phyloP scores from a whole-genome alignment of 768 basidiomycete species.

The Rhodotorula sphaerocarpa region DNA sequence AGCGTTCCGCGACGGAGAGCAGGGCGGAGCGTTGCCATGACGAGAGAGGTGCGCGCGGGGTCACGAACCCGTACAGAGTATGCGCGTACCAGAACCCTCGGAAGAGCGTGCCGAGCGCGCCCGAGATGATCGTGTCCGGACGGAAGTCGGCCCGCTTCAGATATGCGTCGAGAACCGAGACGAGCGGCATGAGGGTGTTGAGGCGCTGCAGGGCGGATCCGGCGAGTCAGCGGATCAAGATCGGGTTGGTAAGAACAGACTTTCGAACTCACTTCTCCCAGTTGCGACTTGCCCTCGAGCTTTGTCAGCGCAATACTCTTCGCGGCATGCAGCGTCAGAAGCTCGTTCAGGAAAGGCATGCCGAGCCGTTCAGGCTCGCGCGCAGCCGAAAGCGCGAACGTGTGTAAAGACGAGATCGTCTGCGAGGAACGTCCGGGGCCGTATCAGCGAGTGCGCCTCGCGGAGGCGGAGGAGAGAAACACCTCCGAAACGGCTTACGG shows the following conservation, averaged over 20 bases:
- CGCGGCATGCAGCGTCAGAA: conserved; percentile 33
- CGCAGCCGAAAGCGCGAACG: not conserved
- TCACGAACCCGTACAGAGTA: conserved; percentile 71
- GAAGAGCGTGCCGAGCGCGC: conserved; percentile 64
- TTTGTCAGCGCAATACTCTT: not conserved
- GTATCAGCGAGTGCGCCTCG: too few species aligned
- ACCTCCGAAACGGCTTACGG: too few species aligned
- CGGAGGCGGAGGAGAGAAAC: not conserved
- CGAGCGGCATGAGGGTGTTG: conserved; percentile 73
- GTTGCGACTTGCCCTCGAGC: not conserved
- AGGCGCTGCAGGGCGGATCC: conserved; percentile 50
- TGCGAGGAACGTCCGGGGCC: not conserved
- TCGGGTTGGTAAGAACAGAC: not conserved
- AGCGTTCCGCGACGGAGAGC: not conserved
- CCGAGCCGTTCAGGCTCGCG: conserved; percentile 2
- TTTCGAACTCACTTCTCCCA: not conserved
- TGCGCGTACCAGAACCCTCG: conserved; percentile 92
- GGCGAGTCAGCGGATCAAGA: not conserved
- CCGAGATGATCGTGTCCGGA: conserved; percentile 53
- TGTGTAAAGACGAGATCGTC: not conserved
- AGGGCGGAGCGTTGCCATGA: conserved; percentile 41
- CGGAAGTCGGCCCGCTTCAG: conserved; percentile 62
- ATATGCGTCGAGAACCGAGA: conserved; percentile 83
- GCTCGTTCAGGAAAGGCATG: conserved; percentile 3
- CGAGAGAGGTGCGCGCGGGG: conserved; percentile 50